Conservation (phyloP, 2,329 filamentous ascomycete genomes). For the Ophiostoma triangulosporum region DNA sequence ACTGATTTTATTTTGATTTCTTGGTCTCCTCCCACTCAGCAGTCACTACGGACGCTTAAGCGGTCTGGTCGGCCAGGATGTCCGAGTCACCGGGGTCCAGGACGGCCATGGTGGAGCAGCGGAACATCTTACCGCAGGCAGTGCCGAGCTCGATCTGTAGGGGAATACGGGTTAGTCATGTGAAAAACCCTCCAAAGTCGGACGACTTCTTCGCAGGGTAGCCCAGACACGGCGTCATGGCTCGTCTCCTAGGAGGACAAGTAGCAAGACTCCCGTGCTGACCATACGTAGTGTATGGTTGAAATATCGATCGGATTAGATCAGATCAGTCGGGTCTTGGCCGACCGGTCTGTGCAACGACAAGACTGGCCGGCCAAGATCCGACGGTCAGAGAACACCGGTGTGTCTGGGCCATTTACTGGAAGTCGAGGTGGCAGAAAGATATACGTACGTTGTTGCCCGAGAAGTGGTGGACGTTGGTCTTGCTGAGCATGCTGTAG, state of each 20-base stretch:
- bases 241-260: not conserved
- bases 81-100: slow-evolving; percentile 97
- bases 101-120: slow-evolving; percentile 93
- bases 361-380: not conserved
- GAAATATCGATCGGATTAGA: not conserved
- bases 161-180: slow-evolving; percentile 40
- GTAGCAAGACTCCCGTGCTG: not conserved
- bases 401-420: slow-evolving; percentile 11
- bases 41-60: slow-evolving; percentile 28
- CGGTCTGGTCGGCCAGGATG: slow-evolving; percentile 70
- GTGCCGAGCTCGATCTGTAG: slow-evolving; percentile 92
- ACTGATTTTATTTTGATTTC: slow-evolving; percentile 1
- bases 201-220: slow-evolving; percentile 86
- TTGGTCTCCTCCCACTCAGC: not conserved
- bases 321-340: not conserved
- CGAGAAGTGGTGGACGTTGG: slow-evolving; percentile 90
- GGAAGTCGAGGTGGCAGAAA: not conserved
- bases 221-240: slow-evolving; percentile 22
- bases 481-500: slow-evolving; percentile 87
- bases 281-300: not conserved
- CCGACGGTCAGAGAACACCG: not conserved
- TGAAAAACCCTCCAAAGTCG: slow-evolving; percentile 76
- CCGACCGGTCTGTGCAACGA: not conserved
- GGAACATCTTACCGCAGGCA: slow-evolving; percentile 95
- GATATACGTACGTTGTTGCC: slow-evolving; percentile 88